Evolutionary conservation across 371 early-diverging fungal genomes (phyloP), one percentile per base, ranked within the genome.

Genomic region (Mortierella sp.): DNA sequence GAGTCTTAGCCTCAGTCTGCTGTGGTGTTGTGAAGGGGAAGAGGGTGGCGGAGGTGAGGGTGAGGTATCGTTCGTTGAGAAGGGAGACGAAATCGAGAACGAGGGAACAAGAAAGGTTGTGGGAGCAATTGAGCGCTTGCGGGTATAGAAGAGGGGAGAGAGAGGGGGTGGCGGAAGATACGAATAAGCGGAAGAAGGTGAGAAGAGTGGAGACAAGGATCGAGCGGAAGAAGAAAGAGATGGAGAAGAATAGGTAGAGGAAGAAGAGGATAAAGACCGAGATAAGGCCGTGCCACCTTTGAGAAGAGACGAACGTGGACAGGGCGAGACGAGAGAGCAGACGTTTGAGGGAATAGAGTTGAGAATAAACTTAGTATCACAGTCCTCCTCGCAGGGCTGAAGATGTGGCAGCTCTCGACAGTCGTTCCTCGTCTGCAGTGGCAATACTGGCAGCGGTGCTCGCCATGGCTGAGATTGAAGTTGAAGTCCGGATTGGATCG

Each of bases 401-500:
- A n/a, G n/a, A n/a, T n/a, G n/a, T n/a, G n/a, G n/a, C n/a, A n/a
- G n/a, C n/a, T n/a, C n/a, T n/a, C n/a, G n/a, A n/a, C n/a, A n/a
- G n/a, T n/a, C n/a, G n/a, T n/a, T n/a, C n/a, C n/a, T n/a, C n/a
- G n/a, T n/a, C n/a, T n/a, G n/a, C 1, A 11, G 37, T 14, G 37
- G 37, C 37, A 34, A 11, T 34, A 34, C 14, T 34, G 14, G 7
- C 37, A 14, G 14, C 14, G 37, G 37, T 27, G 44, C 19, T 32
- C 6, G 31, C 9, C 11, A 48, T 49, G 41, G 28, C 53, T 60
- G 60, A 50, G 52, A 52, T 60, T 60, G 60, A 43, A 50, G 51
- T 19, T 17, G 60, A 50, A 46, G 44, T 60, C 52, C 52, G 31
- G 42, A 43, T 19, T 17, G 37, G 4, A 4, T 14, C 37, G 14